Conservation (phyloP, 768 basidiomycete genomes). For the Phallus indusiatus region DNA sequence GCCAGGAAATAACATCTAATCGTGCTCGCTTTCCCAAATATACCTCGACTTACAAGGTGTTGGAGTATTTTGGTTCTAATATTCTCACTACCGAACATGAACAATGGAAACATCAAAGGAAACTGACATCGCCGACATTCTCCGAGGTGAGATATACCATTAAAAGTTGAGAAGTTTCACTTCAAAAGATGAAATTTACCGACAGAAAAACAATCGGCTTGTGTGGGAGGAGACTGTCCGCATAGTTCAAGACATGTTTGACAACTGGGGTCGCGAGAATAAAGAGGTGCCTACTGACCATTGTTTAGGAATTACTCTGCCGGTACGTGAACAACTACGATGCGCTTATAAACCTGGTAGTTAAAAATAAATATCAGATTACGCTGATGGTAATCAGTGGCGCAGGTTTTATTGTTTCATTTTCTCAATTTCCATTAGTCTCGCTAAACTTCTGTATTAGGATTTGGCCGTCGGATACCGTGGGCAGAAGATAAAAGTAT, state of each 20-base stretch:
- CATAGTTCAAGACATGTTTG: slow-evolving; percentile 35
- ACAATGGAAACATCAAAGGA: slow-evolving; percentile 57
- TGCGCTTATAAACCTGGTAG: not conserved
- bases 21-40: slow-evolving; percentile 51
- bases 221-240: slow-evolving; percentile 39
- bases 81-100: slow-evolving; percentile 57
- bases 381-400: slow-evolving; percentile 42
- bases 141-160: slow-evolving; percentile 34
- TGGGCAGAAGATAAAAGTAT: slow-evolving; percentile 36
- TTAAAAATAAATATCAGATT: not conserved
- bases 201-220: slow-evolving; percentile 28
- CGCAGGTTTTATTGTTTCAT: slow-evolving; percentile 29
- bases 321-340: slow-evolving; percentile 25
- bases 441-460: slow-evolving; percentile 16
- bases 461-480: slow-evolving; percentile 42
- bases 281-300: slow-evolving; percentile 34
- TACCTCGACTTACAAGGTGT: slow-evolving; percentile 31
- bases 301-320: slow-evolving; percentile 42
- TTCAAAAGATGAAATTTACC: not conserved
- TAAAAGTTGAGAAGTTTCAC: not conserved
- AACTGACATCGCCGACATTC: slow-evolving; percentile 56
- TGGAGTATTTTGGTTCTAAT: slow-evolving; percentile 48
- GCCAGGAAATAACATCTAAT: slow-evolving; percentile 40
- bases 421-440: too few relatives aligned
- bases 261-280: slow-evolving; percentile 38